Conservation (phyloP, 2,329 filamentous ascomycete species). For the Alternaria angustiovoidea region DNA sequence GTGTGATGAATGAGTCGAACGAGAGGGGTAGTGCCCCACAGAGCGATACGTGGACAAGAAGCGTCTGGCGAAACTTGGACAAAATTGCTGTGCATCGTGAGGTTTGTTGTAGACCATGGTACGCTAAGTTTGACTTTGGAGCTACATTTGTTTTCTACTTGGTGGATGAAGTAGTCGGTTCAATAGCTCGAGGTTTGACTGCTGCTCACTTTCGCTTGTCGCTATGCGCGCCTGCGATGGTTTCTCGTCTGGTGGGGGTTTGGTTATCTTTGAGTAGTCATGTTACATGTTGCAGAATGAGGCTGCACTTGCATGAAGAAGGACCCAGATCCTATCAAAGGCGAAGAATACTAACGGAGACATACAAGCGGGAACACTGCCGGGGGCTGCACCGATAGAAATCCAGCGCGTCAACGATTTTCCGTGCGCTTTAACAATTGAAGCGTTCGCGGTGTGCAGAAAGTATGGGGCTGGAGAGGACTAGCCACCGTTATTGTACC, state of each 20-base stretch:
- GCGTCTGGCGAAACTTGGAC: not conserved
- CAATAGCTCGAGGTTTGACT: not conserved
- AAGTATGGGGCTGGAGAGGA: constrained; percentile 10
- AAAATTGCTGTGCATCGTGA: not conserved
- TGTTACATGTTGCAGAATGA: constrained; percentile 6
- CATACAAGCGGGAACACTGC: not conserved
- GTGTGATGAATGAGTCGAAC: not conserved
- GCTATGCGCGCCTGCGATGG: constrained; percentile 8
- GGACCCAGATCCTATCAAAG: constrained; percentile 12
- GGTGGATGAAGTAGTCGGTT: not conserved
- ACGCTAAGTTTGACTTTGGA: not conserved
- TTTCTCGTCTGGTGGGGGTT: not conserved
- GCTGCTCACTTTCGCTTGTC: not conserved
- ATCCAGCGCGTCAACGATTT: not conserved
- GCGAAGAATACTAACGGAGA: constrained; percentile 8
- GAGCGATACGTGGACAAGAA: not conserved
- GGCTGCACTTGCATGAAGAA: constrained; percentile 14
- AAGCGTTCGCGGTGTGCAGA: not conserved
- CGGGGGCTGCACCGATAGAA: not conserved
- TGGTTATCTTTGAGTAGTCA: not conserved
- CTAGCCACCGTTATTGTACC: constrained; percentile 15
- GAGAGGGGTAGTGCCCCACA: constrained; percentile 1
- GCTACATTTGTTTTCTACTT: not conserved
- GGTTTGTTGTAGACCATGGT: not conserved
- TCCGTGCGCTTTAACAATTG: not conserved